A percentile compares a stretch with the other conserved stretches of the same genome.
Evolutionary conservation across 225 moss, liverwort and hornwort species (phyloP).

Genomic region (Bryoerythrophyllum caledonicum): DNA sequence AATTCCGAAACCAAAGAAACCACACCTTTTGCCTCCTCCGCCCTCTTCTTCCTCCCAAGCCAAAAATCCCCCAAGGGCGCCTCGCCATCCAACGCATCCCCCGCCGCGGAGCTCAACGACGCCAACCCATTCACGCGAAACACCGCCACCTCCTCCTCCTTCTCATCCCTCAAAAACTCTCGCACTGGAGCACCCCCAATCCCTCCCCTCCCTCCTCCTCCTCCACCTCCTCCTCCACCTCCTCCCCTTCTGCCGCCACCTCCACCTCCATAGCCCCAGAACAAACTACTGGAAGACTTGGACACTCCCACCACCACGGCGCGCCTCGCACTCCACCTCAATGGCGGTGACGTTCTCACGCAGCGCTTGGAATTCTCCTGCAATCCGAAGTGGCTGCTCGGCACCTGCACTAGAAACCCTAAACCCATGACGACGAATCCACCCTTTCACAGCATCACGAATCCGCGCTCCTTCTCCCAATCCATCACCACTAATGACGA

Average conservation of each 20-base stretch:
- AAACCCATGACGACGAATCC: constrained; percentile 29
- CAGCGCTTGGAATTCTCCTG: neutral
- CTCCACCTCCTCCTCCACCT: constrained; percentile 20
- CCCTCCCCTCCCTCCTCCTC: constrained; percentile 26
- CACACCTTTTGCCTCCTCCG: constrained; percentile 14
- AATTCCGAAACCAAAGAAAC: too few relatives aligned
- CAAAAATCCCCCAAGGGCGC: constrained; percentile 45
- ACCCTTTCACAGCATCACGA: neutral
- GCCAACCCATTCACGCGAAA: constrained; percentile 37
- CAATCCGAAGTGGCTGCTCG: neutral
- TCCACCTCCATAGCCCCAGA: constrained; percentile 2
- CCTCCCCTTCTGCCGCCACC: constrained; percentile 3
- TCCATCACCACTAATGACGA: neutral
- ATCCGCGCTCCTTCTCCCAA: neutral
- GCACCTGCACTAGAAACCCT: constrained; percentile 28
- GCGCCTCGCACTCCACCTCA: neutral
- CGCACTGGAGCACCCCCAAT: constrained; percentile 29
- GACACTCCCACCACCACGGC: neutral
- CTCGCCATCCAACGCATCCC: constrained; percentile 73
- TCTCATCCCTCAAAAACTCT: constrained; percentile 39
- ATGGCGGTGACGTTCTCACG: too few relatives aligned
- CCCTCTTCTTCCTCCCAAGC: constrained; percentile 31
- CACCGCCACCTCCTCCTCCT: constrained; percentile 1
- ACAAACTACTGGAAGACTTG: neutral
- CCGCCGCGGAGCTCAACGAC: constrained; percentile 76